A percentile compares a stretch with the other conserved stretches of the same genome.
These are phyloP conservation scores for Rhodomyrtus tomentosa DNA, from an alignment of 345 rosid genomes.

Conservation along the genomic window DNA sequence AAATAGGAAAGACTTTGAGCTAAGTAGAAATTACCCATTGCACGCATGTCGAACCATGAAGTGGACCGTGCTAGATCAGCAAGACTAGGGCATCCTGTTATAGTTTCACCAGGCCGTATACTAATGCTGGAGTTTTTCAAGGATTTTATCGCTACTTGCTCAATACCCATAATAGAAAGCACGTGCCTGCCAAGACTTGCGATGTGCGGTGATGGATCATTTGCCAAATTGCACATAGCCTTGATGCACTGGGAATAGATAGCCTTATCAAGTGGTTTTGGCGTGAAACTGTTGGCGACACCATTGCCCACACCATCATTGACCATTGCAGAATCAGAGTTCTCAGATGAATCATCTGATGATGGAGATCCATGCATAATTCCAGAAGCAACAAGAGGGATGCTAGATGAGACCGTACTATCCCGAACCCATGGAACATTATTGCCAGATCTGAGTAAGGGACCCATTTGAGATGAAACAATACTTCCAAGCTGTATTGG, in stretches of 20 bases:
- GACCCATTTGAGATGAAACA: conserved; percentile 25
- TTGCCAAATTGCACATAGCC: conserved; percentile 79
- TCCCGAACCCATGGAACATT: conserved; percentile 53
- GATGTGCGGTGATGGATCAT: conserved; percentile 89
- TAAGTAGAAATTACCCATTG: conserved; percentile 30
- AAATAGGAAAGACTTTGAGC: background rate
- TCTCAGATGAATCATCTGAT: conserved; percentile 93
- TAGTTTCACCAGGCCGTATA: conserved; percentile 43
- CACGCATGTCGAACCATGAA: conserved; percentile 94
- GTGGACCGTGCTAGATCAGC: conserved; percentile 85
- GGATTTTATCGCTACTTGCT: conserved; percentile 70
- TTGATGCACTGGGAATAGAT: conserved; percentile 68
- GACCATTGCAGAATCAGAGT: conserved; percentile 74
- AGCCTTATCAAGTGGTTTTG: conserved; percentile 65
- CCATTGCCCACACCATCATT: conserved; percentile 78
- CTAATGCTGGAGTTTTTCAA: conserved; percentile 17
- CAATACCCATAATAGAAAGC: conserved; percentile 85
- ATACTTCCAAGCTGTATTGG: conserved; percentile 27
- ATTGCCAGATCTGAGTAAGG: conserved; percentile 40
- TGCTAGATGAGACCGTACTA: conserved; percentile 67
- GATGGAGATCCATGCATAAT: conserved; percentile 89
- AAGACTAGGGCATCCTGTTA: conserved; percentile 42
- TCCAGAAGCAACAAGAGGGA: conserved; percentile 68
- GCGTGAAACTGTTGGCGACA: conserved; percentile 36
- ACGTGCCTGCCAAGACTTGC: conserved; percentile 75